A percentile compares a stretch with the other conserved stretches of the same genome.
Conservation (phyloP, 257 asterid species). For the Solanum pimpinellifolium region DNA sequence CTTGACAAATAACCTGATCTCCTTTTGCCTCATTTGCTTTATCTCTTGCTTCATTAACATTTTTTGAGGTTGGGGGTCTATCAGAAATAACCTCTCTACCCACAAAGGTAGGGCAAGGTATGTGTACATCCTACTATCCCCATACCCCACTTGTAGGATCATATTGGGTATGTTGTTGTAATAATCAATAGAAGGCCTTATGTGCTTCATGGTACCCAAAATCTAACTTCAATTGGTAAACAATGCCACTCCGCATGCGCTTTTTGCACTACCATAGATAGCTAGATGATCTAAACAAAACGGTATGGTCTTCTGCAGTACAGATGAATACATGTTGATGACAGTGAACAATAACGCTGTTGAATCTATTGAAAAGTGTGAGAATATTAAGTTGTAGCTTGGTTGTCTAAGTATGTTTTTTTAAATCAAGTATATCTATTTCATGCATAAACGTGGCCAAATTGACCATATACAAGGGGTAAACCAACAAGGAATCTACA, state of each 20-base stretch:
- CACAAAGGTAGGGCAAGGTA: background rate
- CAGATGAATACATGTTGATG: background rate
- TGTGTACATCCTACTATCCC: background rate
- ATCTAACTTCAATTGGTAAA: background rate
- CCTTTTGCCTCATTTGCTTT: background rate
- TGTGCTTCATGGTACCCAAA: background rate
- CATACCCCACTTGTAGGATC: background rate
- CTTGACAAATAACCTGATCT: background rate
- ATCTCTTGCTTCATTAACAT: background rate
- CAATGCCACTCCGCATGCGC: background rate
- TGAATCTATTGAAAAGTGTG: background rate
- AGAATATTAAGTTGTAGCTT: background rate
- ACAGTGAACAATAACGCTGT: background rate
- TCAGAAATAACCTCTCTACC: background rate
- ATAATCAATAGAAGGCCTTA: background rate
- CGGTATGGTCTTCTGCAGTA: background rate
- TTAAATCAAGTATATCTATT: background rate
- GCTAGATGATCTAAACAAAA: background rate
- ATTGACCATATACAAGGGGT: background rate
- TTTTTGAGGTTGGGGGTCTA: background rate
- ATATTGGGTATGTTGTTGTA: background rate
- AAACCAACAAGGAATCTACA: background rate
- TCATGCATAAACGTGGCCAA: background rate
- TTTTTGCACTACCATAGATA: background rate
- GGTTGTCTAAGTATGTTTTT: background rate